Percentiles rank a stretch among this genome's conserved stretches.
Evolutionary conservation across 176 grass and related monocot species (phyloP).

Genomic region (Oryza brachyantha): DNA sequence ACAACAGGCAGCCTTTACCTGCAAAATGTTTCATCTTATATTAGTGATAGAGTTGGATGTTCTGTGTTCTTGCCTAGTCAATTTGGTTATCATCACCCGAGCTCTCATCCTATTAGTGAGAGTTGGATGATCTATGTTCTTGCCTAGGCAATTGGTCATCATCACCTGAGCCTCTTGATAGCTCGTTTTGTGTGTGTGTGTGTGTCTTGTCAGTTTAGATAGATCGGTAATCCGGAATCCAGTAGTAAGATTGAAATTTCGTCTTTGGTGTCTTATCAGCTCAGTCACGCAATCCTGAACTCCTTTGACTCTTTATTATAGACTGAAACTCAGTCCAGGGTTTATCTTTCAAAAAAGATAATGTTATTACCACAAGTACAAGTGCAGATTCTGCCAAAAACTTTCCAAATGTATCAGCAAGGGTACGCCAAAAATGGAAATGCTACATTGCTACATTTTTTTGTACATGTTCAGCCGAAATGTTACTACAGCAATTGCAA

Average conservation of each 20-base stretch:
- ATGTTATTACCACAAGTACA: background rate
- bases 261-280: background rate
- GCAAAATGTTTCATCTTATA: background rate
- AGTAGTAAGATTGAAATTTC: background rate
- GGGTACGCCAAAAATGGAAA: background rate
- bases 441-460: background rate
- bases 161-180: no score
- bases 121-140: no score
- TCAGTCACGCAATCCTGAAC: no score
- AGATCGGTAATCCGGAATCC: background rate
- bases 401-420: background rate
- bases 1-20: background rate
- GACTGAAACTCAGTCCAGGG: no score
- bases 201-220: background rate
- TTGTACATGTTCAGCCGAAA: background rate
- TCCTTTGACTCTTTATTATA: no score
- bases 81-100: no score
- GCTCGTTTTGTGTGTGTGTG: no score
- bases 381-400: background rate
- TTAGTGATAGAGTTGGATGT: background rate
- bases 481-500: conserved; percentile 1
- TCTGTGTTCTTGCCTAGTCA: background rate
- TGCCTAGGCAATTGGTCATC: no score
- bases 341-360: no score
- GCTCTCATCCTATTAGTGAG: no score